Base-by-base conservation (phyloP, 169 alveolate genomes). In the Plasmodium inui region DNA sequence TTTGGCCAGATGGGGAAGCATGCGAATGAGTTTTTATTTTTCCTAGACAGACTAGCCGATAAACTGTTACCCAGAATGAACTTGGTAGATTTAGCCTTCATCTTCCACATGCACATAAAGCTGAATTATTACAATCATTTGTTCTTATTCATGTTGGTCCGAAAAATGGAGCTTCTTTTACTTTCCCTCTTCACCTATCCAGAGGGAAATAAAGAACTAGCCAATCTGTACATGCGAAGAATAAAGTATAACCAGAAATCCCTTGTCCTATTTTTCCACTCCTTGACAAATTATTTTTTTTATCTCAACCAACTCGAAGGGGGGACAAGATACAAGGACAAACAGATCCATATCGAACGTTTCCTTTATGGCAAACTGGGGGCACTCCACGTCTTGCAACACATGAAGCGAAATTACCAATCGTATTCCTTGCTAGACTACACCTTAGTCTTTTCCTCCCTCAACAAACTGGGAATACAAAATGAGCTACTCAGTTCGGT, bases 71-170 rank as follows among this genome's bases (percentile, higher is more conserved):
- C 41, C 44, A 88, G 6, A 22, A 88, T 88, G 90, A 88, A 88
- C 71, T 9, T 88, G 12, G 57, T 88, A 57, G 94, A 88, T 67
- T 8, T 50, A 34, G 80, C 53, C 72, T 88, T 78, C 44, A 88
- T 88, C 34, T 88, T 88, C 53, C 70, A 88, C 37, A 88, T 53
- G n/a, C 94, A 88, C 37, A 88, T 78, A 22, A 88, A 88, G 32
- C 30, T 34, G 70, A 88, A 76, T 61, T 88, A 88, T 30, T 88
- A 88, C 32, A 88, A 88, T 26, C 88, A 78, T 88, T 30, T 88
- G 9, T 88, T 88, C 61, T 79, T 88, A 79, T 88, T 17, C 44
- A 88, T 88, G n/a, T 41, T 88, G 71, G 71, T 88, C 14, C 81
- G 72, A 37, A 74, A 44, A 44, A 26, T 79, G 39, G 50, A 88